Evolutionary conservation across 257 asterid genomes (phyloP).

Genomic region (Perilla frutescens): DNA sequence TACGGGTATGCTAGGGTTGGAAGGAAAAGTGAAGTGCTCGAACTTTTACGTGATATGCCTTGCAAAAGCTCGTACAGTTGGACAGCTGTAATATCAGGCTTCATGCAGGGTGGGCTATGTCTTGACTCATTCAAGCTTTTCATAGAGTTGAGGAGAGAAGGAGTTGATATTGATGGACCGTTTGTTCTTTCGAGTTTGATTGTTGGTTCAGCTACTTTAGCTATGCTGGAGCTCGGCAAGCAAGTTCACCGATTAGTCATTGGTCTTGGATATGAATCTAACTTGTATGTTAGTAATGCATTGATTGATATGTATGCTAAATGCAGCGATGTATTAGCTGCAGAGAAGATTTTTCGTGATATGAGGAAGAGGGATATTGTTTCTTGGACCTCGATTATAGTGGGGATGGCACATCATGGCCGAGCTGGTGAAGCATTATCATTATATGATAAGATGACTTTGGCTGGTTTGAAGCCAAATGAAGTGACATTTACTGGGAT

Average conservation of each 20-base stretch:
- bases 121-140: conserved; percentile 58
- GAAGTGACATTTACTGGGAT: conserved; percentile 80
- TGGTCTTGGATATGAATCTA: conserved; percentile 59
- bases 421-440: conserved; percentile 59
- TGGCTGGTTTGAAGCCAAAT: conserved; percentile 64
- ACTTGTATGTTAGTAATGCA: conserved; percentile 53
- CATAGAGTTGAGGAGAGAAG: conserved; percentile 61
- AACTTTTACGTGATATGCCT: conserved; percentile 47
- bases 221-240: conserved; percentile 65
- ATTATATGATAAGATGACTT: conserved; percentile 64
- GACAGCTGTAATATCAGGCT: conserved; percentile 76
- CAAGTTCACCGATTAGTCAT: conserved; percentile 76
- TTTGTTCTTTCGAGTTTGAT: conserved; percentile 66
- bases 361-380: conserved; percentile 63
- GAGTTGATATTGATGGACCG: conserved; percentile 53
- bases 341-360: conserved; percentile 56
- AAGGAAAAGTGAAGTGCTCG: conserved; percentile 61
- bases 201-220: conserved; percentile 63
- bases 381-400: conserved; percentile 86
- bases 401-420: conserved; percentile 95
- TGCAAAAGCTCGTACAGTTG: conserved; percentile 54
- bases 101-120: conserved; percentile 64
- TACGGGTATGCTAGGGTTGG: conserved; percentile 74
- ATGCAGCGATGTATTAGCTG: conserved; percentile 69
- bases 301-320: conserved; percentile 87